Evolutionary conservation across 805 yeast species (phyloP).

Genomic region (Candida ovalis): DNA sequence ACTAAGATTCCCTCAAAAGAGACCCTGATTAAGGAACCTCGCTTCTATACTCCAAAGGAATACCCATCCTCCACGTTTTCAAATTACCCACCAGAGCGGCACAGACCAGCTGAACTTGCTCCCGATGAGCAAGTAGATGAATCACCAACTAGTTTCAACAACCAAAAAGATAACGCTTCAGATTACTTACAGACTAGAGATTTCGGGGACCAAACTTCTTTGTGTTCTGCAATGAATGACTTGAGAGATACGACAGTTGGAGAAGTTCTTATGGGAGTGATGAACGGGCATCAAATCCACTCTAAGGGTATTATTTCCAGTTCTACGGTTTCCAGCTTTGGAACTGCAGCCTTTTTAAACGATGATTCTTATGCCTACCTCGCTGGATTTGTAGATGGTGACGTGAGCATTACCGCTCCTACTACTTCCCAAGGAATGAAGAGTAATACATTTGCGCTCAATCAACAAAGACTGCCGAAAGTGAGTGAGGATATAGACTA

Average conservation of each 20-base stretch:
- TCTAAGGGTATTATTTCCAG: constrained; percentile 4
- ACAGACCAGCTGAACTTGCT: neutral
- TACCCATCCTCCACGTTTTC: constrained; percentile 9
- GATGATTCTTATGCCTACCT: constrained; percentile 45
- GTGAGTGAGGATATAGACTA: constrained; percentile 19
- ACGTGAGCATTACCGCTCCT: constrained; percentile 4
- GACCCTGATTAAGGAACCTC: constrained; percentile 1
- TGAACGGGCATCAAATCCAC: constrained; percentile 9
- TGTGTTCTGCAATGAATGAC: constrained; percentile 27
- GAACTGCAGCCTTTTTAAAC: constrained; percentile 14
- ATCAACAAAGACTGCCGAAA: neutral
- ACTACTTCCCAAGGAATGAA: neutral
- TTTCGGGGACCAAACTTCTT: constrained; percentile 16
- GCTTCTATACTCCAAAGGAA: constrained; percentile 20
- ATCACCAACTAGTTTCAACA: neutral
- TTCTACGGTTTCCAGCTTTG: constrained; percentile 12
- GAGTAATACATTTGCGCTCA: neutral
- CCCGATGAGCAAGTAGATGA: neutral
- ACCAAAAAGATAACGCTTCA: neutral
- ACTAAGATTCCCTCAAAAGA: neutral
- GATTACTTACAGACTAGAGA: neutral
- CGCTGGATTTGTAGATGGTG: constrained; percentile 33
- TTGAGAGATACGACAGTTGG: constrained; percentile 18
- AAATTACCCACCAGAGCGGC: neutral
- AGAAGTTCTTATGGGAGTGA: constrained; percentile 14